A percentile compares a stretch with the other conserved stretches of the same genome.
Conservation (phyloP, 1,139 yeast genomes). For the Candida sp. region DNA sequence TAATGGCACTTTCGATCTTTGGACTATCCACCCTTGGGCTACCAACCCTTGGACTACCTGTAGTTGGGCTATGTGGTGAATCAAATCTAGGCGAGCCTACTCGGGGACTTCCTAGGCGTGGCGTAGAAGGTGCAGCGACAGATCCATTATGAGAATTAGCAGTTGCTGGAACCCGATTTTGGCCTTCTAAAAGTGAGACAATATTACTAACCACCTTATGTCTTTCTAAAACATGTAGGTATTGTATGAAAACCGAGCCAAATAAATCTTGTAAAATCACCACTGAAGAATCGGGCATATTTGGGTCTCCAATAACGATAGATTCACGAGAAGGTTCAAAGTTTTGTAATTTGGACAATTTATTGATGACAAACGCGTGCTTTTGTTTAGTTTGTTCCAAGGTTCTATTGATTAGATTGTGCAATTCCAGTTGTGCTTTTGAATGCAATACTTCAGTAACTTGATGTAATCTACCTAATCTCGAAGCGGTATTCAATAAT, state of each 20-base stretch:
- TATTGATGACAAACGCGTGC: slow-evolving; percentile 26
- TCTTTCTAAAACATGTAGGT: slow-evolving; percentile 63
- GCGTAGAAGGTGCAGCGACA: slow-evolving; percentile 1
- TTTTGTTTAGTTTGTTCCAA: slow-evolving; percentile 62
- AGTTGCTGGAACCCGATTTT: slow-evolving; percentile 4
- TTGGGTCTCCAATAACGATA: slow-evolving; percentile 22
- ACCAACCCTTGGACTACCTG: slow-evolving; percentile 1
- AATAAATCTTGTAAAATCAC: slow-evolving; percentile 66
- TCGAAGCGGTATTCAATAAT: slow-evolving; percentile 56
- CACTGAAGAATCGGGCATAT: slow-evolving; percentile 49
- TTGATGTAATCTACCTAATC: slow-evolving; percentile 60
- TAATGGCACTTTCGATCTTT: not conserved
- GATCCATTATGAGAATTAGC: slow-evolving; percentile 1
- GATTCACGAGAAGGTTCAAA: slow-evolving; percentile 21
- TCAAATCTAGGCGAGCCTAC: slow-evolving; percentile 1
- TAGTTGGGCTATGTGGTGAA: slow-evolving; percentile 2
- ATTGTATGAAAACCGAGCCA: slow-evolving; percentile 61
- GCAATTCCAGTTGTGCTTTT: slow-evolving; percentile 40
- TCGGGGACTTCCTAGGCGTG: slow-evolving; percentile 5
- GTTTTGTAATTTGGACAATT: slow-evolving; percentile 28
- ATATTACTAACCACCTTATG: slow-evolving; percentile 66
- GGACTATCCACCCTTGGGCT: slow-evolving; percentile 1
- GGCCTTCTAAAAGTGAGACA: slow-evolving; percentile 22
- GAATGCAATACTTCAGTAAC: slow-evolving; percentile 54
- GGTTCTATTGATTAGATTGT: slow-evolving; percentile 53